Evolutionary conservation across 2,329 filamentous ascomycete species (phyloP).

Genomic region (Colletotrichum australisinense): DNA sequence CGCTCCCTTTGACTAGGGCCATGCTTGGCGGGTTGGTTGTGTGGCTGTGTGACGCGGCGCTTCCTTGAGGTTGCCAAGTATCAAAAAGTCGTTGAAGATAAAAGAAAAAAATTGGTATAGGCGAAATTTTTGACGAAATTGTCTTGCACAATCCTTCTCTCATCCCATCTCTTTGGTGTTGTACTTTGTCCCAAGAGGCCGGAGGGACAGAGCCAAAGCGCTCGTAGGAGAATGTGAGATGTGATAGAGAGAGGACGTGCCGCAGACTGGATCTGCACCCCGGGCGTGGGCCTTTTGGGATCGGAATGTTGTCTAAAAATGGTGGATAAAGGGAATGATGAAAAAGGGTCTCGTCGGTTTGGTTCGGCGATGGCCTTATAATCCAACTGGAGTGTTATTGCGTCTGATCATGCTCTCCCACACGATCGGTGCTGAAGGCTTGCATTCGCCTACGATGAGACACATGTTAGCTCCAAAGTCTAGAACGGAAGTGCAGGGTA

Average conservation of each 20-base stretch:
- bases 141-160: neutral
- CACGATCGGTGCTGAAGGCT: slow-evolving; percentile 46
- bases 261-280: slow-evolving; percentile 9
- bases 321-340: neutral
- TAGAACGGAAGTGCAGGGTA: neutral
- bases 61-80: neutral
- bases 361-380: slow-evolving; percentile 5
- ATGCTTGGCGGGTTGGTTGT: neutral
- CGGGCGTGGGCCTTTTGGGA: too few relatives aligned
- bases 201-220: neutral
- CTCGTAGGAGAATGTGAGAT: slow-evolving; percentile 5
- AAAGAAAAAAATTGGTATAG: neutral
- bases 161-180: neutral
- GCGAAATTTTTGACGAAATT: neutral
- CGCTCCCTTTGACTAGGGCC: neutral
- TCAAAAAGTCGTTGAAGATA: neutral
- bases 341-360: neutral
- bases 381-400: slow-evolving; percentile 41
- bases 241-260: slow-evolving; percentile 4
- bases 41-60: neutral
- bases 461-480: slow-evolving; percentile 11
- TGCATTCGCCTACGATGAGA: slow-evolving; percentile 47
- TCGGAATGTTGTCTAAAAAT: neutral
- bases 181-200: slow-evolving; percentile 2
- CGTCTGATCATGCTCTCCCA: slow-evolving; percentile 52